phyloP scores from a whole-genome alignment of 2,329 filamentous ascomycete genomes.

The Scolecobasidium constrictum region DNA sequence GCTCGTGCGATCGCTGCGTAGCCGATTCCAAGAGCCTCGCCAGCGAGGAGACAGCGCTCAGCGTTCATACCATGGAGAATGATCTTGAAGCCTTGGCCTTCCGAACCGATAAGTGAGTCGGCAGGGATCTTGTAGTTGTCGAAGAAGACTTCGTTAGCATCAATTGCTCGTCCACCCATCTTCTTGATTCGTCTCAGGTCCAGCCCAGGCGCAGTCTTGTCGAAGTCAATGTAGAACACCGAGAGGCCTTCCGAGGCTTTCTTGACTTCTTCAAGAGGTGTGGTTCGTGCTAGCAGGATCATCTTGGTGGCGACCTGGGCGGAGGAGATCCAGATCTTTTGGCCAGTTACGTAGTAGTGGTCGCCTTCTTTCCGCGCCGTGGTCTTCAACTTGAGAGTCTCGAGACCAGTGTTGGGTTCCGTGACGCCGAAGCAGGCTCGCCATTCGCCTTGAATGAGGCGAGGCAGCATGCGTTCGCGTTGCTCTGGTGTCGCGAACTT shows the following conservation, averaged over 20 bases:
- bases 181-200: constrained; percentile 66
- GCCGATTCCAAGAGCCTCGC: constrained; percentile 69
- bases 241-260: constrained; percentile 68
- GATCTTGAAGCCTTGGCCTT: constrained; percentile 69
- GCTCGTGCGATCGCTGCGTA: constrained; percentile 49
- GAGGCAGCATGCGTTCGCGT: constrained; percentile 51
- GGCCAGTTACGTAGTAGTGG: constrained; percentile 58
- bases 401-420: constrained; percentile 71
- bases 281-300: constrained; percentile 72
- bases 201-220: constrained; percentile 48
- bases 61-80: constrained; percentile 42
- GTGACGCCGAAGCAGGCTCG: constrained; percentile 74
- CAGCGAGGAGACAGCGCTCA: constrained; percentile 44
- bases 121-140: constrained; percentile 61
- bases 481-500: constrained; percentile 61
- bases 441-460: constrained; percentile 61
- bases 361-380: constrained; percentile 48
- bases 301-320: constrained; percentile 75
- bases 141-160: constrained; percentile 83
- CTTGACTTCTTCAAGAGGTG: constrained; percentile 51
- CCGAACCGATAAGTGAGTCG: constrained; percentile 55
- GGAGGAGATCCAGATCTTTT: constrained; percentile 86
- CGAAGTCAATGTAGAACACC: constrained; percentile 70
- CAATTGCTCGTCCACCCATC: constrained; percentile 74
- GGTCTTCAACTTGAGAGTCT: constrained; percentile 63